Conservation (phyloP, 441 rosid species). For the Jatropha podagrica region DNA sequence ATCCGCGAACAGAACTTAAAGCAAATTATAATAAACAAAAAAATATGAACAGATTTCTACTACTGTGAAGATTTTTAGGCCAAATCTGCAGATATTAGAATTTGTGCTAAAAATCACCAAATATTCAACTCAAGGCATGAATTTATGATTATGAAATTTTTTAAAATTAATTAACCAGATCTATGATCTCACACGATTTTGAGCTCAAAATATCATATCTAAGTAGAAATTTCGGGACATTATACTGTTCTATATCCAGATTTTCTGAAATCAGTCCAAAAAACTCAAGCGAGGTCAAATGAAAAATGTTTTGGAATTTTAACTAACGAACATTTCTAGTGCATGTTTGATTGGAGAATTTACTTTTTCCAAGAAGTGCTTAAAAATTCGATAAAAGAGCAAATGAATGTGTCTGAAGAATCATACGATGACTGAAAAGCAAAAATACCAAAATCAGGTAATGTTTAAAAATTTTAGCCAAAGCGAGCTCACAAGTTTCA, state of each 20-base stretch:
- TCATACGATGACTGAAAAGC: neutral
- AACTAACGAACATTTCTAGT: neutral
- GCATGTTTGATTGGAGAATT: neutral
- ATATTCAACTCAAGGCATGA: neutral
- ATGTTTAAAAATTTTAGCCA: neutral
- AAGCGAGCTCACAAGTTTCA: neutral
- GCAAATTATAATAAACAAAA: neutral
- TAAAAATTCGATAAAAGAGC: neutral
- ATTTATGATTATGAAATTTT: neutral
- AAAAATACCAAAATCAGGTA: neutral
- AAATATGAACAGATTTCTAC: neutral
- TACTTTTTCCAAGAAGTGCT: neutral
- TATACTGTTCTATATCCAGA: neutral
- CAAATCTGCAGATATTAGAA: neutral
- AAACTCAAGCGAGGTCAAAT: neutral
- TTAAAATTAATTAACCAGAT: neutral
- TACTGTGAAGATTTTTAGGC: neutral
- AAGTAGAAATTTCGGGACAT: neutral
- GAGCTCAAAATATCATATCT: neutral
- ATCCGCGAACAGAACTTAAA: neutral
- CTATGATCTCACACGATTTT: neutral
- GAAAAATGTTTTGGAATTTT: neutral
- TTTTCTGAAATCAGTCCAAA: neutral
- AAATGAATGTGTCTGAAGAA: neutral
- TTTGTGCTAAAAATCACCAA: neutral